phyloP scores from a whole-genome alignment of 2,329 filamentous ascomycete species.

The Neopestalotiopsis clavispora region DNA sequence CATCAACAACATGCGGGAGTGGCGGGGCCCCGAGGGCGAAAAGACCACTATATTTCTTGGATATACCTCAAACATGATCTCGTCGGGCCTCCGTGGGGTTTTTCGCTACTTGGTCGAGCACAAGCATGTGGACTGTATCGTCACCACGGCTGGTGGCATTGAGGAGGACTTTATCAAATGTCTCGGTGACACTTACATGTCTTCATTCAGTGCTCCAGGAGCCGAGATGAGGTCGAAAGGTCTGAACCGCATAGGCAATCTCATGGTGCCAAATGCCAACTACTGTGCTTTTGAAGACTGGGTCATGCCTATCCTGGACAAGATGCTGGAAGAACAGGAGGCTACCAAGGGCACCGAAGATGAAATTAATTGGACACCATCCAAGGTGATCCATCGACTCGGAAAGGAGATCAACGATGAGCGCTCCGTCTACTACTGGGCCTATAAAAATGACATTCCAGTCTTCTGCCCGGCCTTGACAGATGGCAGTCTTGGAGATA shows the following conservation, averaged over 20 bases:
- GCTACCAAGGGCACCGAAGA: slow-evolving; percentile 68
- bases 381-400: slow-evolving; percentile 85
- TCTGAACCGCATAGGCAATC: slow-evolving; percentile 93
- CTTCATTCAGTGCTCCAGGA: slow-evolving; percentile 79
- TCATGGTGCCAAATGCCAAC: slow-evolving; percentile 95
- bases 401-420: slow-evolving; percentile 95
- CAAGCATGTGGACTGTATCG: slow-evolving; percentile 88
- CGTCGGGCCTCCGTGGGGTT: slow-evolving; percentile 89
- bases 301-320: slow-evolving; percentile 93
- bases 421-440: slow-evolving; percentile 94
- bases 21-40: slow-evolving; percentile 78
- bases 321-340: slow-evolving; percentile 93
- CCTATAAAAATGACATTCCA: slow-evolving; percentile 94
- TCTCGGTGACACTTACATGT: slow-evolving; percentile 90
- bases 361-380: slow-evolving; percentile 88
- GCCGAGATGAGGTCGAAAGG: slow-evolving; percentile 81
- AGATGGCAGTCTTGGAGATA: slow-evolving; percentile 93
- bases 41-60: slow-evolving; percentile 94
- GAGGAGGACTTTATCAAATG: slow-evolving; percentile 99
- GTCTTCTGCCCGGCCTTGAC: slow-evolving; percentile 97
- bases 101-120: slow-evolving; percentile 93
- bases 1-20: slow-evolving; percentile 92
- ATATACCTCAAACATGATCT: slow-evolving; percentile 97
- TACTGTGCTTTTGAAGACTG: slow-evolving; percentile 98
- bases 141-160: slow-evolving; percentile 92